Base-by-base conservation (phyloP, 2,329 filamentous ascomycete genomes). In the Apiospora phragmitis region DNA sequence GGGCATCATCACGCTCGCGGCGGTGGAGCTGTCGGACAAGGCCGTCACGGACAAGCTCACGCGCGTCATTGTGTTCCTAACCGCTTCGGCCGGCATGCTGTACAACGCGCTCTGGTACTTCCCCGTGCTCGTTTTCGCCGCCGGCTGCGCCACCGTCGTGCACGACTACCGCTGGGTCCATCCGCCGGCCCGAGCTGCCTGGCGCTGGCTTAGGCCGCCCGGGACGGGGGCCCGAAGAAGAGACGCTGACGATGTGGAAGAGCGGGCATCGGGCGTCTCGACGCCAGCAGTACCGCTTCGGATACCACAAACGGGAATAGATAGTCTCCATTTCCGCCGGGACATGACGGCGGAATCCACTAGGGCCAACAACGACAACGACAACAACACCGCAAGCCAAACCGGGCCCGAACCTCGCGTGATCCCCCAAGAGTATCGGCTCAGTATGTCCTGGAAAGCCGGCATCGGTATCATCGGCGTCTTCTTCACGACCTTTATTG, bases 41-140 rank as follows among this genome's bases (percentile, higher is more conserved):
- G 88, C 91, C 0, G 90, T 94, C 69, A 90, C 87, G 0, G 91
- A 94, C 76, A 83, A 83, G 26, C 66, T 92, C 3, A 90, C 91
- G 0, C 82, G 92, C 1, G 81, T 91, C 0, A 74, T 94, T 1
- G 89, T 94, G 0, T 90, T 93, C 16, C 75, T 91, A 8, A 87
- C 87, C 3, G 92, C 84, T 0, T 84, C 86, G 11, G 91, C 90
- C 0, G 92, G 92, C 0, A 80, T 94, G 73, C 83, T 92, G 67
- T 94, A 94, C 74, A 93, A 90, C 67, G 88, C 91, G 0, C 80
- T 94, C 0, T 94, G 92, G 92, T 94, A 92, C 74, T 94, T 93
- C 65, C 92, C 92, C 0, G 75, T 89, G 0, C 77, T 94, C 5
- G 90, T 94, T 80, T 74, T 87, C 0, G 73, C 83, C 1, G 88